Percentiles rank a stretch among this genome's conserved stretches.
Conservation (phyloP, 1,284 basidiomycete species). For the Tetrapyrgos nigripes region DNA sequence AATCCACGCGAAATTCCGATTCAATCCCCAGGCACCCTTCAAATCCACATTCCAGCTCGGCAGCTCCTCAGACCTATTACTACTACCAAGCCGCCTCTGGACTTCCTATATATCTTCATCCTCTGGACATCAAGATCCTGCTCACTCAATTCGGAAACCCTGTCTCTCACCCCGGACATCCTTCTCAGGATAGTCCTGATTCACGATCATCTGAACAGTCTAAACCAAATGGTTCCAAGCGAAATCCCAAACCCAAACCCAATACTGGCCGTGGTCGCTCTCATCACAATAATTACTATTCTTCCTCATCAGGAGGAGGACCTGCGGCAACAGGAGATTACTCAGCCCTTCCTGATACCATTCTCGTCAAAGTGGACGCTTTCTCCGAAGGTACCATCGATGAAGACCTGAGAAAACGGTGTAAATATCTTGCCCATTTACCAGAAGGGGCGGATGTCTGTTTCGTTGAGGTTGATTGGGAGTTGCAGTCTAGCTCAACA, state of each 20-base stretch:
- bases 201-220: not conserved
- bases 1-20: constrained; percentile 33
- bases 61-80: constrained; percentile 67
- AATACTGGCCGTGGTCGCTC: not conserved
- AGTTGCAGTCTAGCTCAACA: constrained; percentile 54
- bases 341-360: constrained; percentile 82
- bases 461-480: constrained; percentile 88
- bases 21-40: constrained; percentile 62
- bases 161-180: too few relatives aligned
- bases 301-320: too few relatives aligned
- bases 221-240: not conserved
- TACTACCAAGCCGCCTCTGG: constrained; percentile 97
- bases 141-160: constrained; percentile 72
- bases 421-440: constrained; percentile 94
- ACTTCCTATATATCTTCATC: constrained; percentile 91
- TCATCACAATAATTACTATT: constrained; percentile 39
- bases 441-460: constrained; percentile 93
- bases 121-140: constrained; percentile 94
- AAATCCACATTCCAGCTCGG: constrained; percentile 78
- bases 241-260: not conserved
- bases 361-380: constrained; percentile 82
- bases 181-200: too few relatives aligned
- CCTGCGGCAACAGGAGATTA: too few relatives aligned
- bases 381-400: constrained; percentile 83
- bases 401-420: constrained; percentile 91